Percentiles rank a stretch among this genome's conserved stretches.
Evolutionary conservation across 306 rosid species (phyloP).

Genomic region (Quercus aquifolioides): DNA sequence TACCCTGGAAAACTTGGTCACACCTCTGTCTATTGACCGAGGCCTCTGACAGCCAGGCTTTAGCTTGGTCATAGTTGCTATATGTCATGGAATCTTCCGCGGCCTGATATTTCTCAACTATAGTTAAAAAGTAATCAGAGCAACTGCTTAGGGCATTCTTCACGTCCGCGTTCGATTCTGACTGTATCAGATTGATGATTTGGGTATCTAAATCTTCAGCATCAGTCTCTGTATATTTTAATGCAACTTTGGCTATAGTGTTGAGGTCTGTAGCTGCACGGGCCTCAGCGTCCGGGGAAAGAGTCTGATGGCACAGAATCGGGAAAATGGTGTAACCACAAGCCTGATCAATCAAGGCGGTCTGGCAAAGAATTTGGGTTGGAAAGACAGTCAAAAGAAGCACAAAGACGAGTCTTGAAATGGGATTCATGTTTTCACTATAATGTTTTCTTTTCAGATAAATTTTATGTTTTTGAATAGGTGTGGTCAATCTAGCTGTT

Average conservation of each 20-base stretch:
- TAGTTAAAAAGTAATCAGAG: neutral
- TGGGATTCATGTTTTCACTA: neutral
- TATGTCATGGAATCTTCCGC: neutral
- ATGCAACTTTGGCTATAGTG: neutral
- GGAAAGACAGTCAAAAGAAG: neutral
- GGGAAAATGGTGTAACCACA: neutral
- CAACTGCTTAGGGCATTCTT: neutral
- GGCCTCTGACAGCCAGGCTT: neutral
- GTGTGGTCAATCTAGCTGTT: too few relatives aligned
- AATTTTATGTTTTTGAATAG: neutral
- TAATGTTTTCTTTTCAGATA: too few relatives aligned
- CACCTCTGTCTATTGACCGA: neutral
- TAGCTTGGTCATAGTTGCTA: neutral
- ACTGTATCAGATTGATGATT: neutral
- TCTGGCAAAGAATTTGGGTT: neutral
- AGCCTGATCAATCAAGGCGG: neutral
- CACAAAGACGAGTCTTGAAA: neutral
- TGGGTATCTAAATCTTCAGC: neutral
- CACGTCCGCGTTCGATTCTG: neutral
- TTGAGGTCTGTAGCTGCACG: neutral
- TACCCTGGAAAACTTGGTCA: neutral
- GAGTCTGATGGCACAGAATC: neutral
- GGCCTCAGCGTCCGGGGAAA: neutral
- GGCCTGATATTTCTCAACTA: neutral
- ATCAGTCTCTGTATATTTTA: neutral